These are phyloP conservation scores for Umbelopsis sp. DNA, from an alignment of 371 early-diverging fungal genomes.

Conservation along the genomic window DNA sequence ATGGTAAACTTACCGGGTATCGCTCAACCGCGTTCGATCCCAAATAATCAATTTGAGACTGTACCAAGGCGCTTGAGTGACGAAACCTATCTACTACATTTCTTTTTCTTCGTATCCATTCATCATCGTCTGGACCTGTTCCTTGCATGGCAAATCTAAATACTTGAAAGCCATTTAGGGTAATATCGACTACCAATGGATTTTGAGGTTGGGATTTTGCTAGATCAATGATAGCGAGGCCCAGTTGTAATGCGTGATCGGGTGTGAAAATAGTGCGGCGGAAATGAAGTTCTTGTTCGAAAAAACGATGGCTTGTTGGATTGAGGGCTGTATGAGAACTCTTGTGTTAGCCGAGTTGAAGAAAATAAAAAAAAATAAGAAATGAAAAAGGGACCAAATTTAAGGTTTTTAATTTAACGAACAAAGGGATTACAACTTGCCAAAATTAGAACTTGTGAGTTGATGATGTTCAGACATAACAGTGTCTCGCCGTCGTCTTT, in stretches of 20 bases:
- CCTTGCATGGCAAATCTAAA: conserved; percentile 23
- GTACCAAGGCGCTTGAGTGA: conserved; percentile 1
- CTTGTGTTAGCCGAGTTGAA: background rate
- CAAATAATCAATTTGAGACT: background rate
- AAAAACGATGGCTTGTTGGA: background rate
- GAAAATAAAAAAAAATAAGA: background rate
- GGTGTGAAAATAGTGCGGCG: conserved; percentile 14
- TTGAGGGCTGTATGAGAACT: background rate
- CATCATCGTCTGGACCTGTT: conserved; percentile 18
- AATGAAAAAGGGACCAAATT: background rate
- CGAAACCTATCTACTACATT: conserved; percentile 14
- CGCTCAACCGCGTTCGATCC: background rate
- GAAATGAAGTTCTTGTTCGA: conserved; percentile 20
- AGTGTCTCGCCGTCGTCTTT: conserved; percentile 12
- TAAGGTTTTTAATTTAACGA: conserved; percentile 20
- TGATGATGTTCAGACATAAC: conserved; percentile 11
- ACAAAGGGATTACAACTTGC: conserved; percentile 15
- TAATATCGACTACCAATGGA: conserved; percentile 16
- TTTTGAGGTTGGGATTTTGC: conserved; percentile 8
- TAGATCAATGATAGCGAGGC: conserved; percentile 10
- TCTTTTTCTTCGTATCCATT: conserved; percentile 16
- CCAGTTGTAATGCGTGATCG: conserved; percentile 19
- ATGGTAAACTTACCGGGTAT: background rate
- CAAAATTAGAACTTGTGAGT: conserved; percentile 17
- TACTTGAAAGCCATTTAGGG: conserved; percentile 17